phyloP scores from a whole-genome alignment of 371 early-diverging fungal species.

The Mortierella sp. region DNA sequence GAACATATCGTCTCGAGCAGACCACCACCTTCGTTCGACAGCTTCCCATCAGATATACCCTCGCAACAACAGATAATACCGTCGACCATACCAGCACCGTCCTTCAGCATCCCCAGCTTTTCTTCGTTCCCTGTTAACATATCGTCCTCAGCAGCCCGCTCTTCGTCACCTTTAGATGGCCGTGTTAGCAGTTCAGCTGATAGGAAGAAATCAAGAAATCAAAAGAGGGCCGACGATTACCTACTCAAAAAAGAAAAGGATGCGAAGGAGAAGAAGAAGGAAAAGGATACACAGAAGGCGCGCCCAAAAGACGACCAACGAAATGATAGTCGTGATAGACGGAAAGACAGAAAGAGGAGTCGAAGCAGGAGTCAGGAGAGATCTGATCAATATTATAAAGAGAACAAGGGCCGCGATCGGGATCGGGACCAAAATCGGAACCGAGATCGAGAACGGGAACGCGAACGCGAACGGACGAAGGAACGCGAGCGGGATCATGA shows the following conservation, averaged over 20 bases:
- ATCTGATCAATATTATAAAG: background rate
- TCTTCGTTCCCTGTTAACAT: constrained; percentile 29
- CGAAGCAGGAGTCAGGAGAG: constrained; percentile 17
- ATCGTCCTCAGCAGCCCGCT: background rate
- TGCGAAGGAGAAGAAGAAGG: constrained; percentile 6
- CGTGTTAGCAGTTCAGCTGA: too few species aligned
- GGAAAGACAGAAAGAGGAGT: constrained; percentile 13
- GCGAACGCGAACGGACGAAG: constrained; percentile 9
- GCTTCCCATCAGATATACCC: constrained; percentile 29
- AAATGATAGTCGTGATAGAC: constrained; percentile 7
- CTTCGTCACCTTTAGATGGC: too few species aligned
- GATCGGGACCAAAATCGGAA: constrained; percentile 11
- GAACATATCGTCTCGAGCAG: background rate
- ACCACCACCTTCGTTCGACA: constrained; percentile 36
- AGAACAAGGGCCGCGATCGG: constrained; percentile 7
- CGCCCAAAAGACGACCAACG: background rate
- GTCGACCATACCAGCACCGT: background rate
- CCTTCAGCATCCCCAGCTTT: constrained; percentile 11
- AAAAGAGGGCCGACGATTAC: too few species aligned
- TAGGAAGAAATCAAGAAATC: background rate
- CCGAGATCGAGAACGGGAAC: constrained; percentile 8
- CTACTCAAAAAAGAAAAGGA: constrained; percentile 11
- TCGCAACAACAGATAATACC: background rate
- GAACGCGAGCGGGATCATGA: constrained; percentile 1
- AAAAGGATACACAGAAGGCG: constrained; percentile 2